phyloP scores from a whole-genome alignment of 2,329 filamentous ascomycete species.

The Claviceps lovelessii region DNA sequence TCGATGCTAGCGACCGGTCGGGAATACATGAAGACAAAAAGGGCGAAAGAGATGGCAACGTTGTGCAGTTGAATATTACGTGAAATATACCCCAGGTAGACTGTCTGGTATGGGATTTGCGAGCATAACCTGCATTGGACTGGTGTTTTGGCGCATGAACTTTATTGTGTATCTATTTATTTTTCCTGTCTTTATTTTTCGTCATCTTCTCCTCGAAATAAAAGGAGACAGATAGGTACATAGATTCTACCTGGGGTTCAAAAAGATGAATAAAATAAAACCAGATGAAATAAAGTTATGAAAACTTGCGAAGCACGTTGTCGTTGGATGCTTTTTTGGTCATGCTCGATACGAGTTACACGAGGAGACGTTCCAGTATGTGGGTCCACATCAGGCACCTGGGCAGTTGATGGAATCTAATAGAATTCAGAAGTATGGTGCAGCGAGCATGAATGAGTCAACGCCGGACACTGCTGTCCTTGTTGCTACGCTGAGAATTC shows the following conservation, averaged over 20 bases:
- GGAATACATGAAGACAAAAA: slow-evolving; percentile 2
- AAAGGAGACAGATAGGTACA: slow-evolving; percentile 9
- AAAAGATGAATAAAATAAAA: not conserved
- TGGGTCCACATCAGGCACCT: not conserved
- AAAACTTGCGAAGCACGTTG: not conserved
- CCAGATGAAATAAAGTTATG: not conserved
- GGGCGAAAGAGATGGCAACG: not conserved
- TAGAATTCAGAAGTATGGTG: no score
- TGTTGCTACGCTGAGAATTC: no score
- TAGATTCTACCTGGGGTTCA: slow-evolving; percentile 3
- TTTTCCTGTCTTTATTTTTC: not conserved
- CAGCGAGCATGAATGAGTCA: no score
- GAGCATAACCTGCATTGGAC: slow-evolving; percentile 2
- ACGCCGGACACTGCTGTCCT: no score
- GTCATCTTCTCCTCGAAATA: slow-evolving; percentile 8
- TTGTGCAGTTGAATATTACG: not conserved
- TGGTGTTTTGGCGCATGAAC: not conserved
- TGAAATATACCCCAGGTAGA: slow-evolving; percentile 2
- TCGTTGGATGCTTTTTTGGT: not conserved
- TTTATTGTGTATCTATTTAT: slow-evolving; percentile 10
- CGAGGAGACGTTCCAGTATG: no score
- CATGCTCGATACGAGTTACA: not conserved
- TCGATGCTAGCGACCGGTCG: not conserved
- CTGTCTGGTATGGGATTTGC: not conserved
- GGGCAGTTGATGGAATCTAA: not conserved